Evolutionary conservation across 2,329 filamentous ascomycete species (phyloP).

Genomic region (Ploettnerulaceae sp.): DNA sequence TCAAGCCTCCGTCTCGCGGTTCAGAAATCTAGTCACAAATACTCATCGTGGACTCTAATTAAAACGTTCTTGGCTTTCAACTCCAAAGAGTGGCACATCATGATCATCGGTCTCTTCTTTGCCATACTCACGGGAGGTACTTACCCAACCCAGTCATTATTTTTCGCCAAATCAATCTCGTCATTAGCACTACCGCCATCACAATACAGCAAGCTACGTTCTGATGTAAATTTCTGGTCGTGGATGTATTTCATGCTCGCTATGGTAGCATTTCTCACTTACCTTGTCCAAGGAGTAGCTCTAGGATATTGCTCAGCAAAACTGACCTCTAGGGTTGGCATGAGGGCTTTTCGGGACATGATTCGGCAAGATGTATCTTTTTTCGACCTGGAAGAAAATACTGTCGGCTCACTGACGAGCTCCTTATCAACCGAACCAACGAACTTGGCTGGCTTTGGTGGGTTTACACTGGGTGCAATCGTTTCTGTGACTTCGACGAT

Average conservation of each 20-base stretch:
- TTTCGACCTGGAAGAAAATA: conserved; percentile 43
- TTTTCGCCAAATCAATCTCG: conserved; percentile 38
- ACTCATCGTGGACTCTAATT: no score
- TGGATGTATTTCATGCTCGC: conserved; percentile 86
- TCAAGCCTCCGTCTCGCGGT: no score
- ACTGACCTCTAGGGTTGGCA: conserved; percentile 76
- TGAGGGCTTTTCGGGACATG: conserved; percentile 78
- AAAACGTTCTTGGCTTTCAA: no score
- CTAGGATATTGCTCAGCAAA: conserved; percentile 86
- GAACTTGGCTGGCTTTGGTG: conserved; percentile 46
- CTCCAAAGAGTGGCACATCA: no score
- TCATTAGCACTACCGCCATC: conserved; percentile 42
- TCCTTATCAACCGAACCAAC: conserved; percentile 45
- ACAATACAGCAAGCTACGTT: conserved; percentile 44
- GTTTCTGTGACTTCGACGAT: conserved; percentile 62
- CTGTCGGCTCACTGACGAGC: conserved; percentile 43
- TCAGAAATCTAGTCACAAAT: no score
- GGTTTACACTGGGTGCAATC: conserved; percentile 48
- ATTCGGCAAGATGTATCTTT: conserved; percentile 70
- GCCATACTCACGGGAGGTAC: conserved; percentile 40
- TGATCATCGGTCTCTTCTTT: conserved; percentile 32
- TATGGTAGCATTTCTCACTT: conserved; percentile 65
- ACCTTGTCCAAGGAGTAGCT: conserved; percentile 61
- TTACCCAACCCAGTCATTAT: conserved; percentile 50
- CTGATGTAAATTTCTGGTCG: conserved; percentile 78